These are phyloP conservation scores for Arachis hypogaea DNA, from an alignment of 306 rosid genomes.

Conservation along the genomic window DNA sequence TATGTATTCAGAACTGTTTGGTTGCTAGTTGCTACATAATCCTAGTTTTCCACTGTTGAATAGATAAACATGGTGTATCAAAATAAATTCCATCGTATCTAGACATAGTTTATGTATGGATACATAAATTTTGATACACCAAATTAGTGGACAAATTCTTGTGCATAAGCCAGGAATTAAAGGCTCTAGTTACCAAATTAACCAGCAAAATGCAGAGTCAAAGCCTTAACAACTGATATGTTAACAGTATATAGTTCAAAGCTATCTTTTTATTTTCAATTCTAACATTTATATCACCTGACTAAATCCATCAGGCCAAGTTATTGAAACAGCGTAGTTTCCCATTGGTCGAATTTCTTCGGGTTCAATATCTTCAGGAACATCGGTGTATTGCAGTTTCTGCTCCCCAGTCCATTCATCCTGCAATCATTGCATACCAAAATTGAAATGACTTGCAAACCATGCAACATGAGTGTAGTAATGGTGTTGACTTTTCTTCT, in stretches of 20 bases:
- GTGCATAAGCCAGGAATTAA: conserved; percentile 7
- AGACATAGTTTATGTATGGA: too few relatives aligned
- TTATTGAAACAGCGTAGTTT: conserved; percentile 89
- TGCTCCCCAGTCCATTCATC: conserved; percentile 98
- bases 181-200: not conserved
- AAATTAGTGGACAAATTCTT: not conserved
- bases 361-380: conserved; percentile 88
- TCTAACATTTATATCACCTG: conserved; percentile 62
- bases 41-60: not conserved
- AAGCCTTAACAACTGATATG: not conserved
- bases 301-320: conserved; percentile 92
- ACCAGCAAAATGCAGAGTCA: conserved; percentile 3
- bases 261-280: not conserved
- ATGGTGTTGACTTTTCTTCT: conserved; percentile 27
- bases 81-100: too few relatives aligned
- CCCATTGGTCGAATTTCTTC: conserved; percentile 96
- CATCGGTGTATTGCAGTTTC: conserved; percentile 77
- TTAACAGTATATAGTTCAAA: not conserved
- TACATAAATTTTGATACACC: too few relatives aligned
- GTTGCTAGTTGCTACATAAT: conserved; percentile 8
- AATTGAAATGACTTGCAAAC: conserved; percentile 12
- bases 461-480: not conserved
- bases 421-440: conserved; percentile 52
- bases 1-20: not conserved
- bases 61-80: too few relatives aligned